These are phyloP conservation scores for Trichoderma sp. DNA, from an alignment of 2,329 filamentous ascomycete genomes.

Conservation along the genomic window DNA sequence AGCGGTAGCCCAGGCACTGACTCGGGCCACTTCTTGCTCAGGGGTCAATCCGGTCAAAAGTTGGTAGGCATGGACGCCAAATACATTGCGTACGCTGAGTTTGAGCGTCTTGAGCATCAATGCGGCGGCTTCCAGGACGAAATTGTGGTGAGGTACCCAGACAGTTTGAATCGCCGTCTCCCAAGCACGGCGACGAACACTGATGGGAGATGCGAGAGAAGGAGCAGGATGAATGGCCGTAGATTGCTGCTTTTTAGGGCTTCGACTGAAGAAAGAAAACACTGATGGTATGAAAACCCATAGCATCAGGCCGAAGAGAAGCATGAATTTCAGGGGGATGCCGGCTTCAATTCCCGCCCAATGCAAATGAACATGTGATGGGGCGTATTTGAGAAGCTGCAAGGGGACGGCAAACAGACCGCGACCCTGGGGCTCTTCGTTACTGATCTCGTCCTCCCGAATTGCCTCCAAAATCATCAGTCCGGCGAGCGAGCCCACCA, in stretches of 20 bases:
- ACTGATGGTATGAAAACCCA: constrained; percentile 61
- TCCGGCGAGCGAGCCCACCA: constrained; percentile 89
- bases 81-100: constrained; percentile 75
- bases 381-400: constrained; percentile 56
- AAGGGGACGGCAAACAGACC: constrained; percentile 69
- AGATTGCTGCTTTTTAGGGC: constrained; percentile 56
- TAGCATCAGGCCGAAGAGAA: constrained; percentile 58
- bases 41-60: constrained; percentile 77
- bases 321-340: constrained; percentile 55
- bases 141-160: constrained; percentile 86
- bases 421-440: constrained; percentile 65
- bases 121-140: constrained; percentile 82
- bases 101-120: constrained; percentile 80
- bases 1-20: constrained; percentile 92
- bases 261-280: constrained; percentile 50
- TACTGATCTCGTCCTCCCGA: constrained; percentile 66
- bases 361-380: constrained; percentile 54
- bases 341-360: constrained; percentile 60
- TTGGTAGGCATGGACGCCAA: constrained; percentile 78
- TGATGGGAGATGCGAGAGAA: constrained; percentile 78
- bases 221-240: constrained; percentile 59
- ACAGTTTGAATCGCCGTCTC: constrained; percentile 90
- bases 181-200: constrained; percentile 87
- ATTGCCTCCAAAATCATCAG: constrained; percentile 90
- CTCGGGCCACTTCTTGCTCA: constrained; percentile 81